These are phyloP conservation scores for Hibiscus trionum DNA, from an alignment of 345 rosid genomes.

Conservation along the genomic window DNA sequence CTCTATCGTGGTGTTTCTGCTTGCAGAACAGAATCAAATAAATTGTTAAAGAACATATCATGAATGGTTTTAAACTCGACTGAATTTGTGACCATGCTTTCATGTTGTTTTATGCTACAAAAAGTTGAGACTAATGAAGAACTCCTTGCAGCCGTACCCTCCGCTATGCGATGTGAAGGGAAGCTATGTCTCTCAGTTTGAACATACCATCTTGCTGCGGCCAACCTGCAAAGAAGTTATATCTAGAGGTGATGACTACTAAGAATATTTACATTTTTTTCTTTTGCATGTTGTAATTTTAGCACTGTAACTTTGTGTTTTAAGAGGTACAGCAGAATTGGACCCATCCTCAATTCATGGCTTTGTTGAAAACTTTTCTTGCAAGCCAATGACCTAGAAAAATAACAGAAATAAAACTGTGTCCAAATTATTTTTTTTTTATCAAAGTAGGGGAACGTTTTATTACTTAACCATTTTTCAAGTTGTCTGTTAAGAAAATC, in stretches of 20 bases:
- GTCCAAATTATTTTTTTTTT: too few species aligned
- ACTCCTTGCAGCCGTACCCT: slow-evolving; percentile 64
- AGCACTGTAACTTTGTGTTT: slow-evolving; percentile 1
- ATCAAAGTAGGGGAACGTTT: too few species aligned
- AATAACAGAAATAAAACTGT: not conserved
- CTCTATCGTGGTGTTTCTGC: not conserved
- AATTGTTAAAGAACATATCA: too few species aligned
- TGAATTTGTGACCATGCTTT: too few species aligned
- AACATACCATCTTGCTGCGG: slow-evolving; percentile 83
- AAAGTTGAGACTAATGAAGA: not conserved
- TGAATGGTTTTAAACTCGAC: too few species aligned
- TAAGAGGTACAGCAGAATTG: too few species aligned
- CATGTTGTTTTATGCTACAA: not conserved
- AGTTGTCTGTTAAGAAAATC: too few species aligned
- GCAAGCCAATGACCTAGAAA: too few species aligned
- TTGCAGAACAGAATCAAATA: not conserved
- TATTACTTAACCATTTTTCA: too few species aligned
- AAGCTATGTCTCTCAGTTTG: slow-evolving; percentile 87
- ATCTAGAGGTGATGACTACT: slow-evolving; percentile 84
- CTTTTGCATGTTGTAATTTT: not conserved
- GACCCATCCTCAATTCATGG: too few species aligned
- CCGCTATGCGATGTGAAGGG: slow-evolving; percentile 85
- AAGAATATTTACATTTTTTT: too few species aligned
- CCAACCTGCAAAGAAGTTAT: slow-evolving; percentile 96
- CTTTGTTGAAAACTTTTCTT: too few species aligned